Conservation (phyloP, 2,329 filamentous ascomycete species). For the Colletotrichum acutatum region DNA sequence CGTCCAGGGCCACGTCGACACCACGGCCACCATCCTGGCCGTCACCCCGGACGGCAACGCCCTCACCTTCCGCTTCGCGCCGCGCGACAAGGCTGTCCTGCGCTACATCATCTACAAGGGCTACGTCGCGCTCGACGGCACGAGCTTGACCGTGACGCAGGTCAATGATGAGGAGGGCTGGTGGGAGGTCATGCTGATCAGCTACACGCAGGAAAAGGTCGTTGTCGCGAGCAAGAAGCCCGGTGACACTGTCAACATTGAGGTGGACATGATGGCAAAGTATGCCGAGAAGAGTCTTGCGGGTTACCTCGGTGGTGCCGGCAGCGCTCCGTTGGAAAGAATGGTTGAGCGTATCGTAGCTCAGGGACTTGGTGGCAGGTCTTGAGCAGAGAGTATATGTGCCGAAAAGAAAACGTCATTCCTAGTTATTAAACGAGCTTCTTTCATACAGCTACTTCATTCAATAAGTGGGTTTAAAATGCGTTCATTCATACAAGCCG, state of each 20-base stretch:
- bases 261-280: constrained; percentile 90
- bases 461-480: not conserved
- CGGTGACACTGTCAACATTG: constrained; percentile 88
- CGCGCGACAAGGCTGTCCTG: constrained; percentile 75
- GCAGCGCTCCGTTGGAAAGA: constrained; percentile 72
- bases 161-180: constrained; percentile 84
- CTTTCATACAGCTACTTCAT: not conserved
- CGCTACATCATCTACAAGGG: constrained; percentile 96
- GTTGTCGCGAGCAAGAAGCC: constrained; percentile 81
- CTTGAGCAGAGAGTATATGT: not conserved
- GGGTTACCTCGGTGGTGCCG: constrained; percentile 75
- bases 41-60: constrained; percentile 89
- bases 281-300: constrained; percentile 91
- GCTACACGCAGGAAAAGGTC: constrained; percentile 94
- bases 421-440: not conserved
- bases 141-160: constrained; percentile 90
- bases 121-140: constrained; percentile 92
- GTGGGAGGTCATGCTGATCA: constrained; percentile 98
- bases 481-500: not conserved
- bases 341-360: constrained; percentile 81
- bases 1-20: constrained; percentile 97
- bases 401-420: not conserved
- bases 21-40: constrained; percentile 78
- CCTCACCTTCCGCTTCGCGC: constrained; percentile 84
- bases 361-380: constrained; percentile 61